phyloP scores from a whole-genome alignment of 768 basidiomycete genomes.

The Amanita fuliginea region DNA sequence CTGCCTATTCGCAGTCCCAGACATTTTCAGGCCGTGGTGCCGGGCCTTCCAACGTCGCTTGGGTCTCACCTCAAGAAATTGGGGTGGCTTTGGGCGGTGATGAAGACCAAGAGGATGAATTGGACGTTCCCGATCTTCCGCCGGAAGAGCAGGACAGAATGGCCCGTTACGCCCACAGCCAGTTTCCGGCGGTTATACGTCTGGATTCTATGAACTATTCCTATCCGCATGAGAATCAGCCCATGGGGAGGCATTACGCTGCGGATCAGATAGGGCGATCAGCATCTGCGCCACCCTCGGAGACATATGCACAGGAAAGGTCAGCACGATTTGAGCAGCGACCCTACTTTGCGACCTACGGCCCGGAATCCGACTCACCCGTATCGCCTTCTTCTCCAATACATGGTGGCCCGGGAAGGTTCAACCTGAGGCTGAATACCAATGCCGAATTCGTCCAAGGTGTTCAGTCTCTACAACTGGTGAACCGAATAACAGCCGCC shows the following conservation, averaged over 20 bases:
- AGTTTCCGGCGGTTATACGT: conserved; percentile 4
- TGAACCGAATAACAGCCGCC: conserved; percentile 3
- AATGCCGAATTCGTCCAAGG: conserved; percentile 22
- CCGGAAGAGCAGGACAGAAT: neutral
- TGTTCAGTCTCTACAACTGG: conserved; percentile 31
- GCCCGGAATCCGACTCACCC: neutral
- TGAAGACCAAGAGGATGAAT: neutral
- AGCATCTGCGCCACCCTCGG: conserved; percentile 1
- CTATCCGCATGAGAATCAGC: neutral
- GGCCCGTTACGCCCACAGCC: neutral
- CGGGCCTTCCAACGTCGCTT: neutral
- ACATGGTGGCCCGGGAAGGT: conserved; percentile 8
- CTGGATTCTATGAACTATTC: conserved; percentile 3
- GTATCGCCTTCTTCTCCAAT: neutral
- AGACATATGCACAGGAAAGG: neutral
- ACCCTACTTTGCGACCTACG: neutral
- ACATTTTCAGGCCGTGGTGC: neutral
- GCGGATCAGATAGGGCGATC: conserved; percentile 5
- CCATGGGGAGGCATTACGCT: neutral
- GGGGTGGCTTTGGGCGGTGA: conserved; percentile 1
- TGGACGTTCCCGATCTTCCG: neutral
- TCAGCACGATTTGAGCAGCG: neutral
- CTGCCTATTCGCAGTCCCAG: neutral
- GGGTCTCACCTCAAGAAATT: neutral
- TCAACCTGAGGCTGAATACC: conserved; percentile 14